A percentile compares a stretch with the other conserved stretches of the same genome.
Conservation (phyloP, 208 protist species). For the Leishmania gerbilli region DNA sequence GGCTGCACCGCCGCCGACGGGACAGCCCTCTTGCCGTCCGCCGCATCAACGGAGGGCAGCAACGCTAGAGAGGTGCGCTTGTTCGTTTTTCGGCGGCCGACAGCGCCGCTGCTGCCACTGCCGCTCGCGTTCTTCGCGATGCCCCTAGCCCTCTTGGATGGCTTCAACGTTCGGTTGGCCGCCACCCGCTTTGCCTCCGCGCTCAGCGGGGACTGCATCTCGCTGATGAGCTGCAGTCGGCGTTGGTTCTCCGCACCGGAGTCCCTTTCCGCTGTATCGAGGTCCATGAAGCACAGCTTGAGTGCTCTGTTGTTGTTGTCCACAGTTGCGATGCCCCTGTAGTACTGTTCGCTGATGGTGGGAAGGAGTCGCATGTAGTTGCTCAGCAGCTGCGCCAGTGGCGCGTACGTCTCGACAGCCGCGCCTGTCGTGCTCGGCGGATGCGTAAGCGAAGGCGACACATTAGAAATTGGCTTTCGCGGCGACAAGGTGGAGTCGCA, state of each 20-base stretch:
- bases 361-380: conserved; percentile 61
- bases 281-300: conserved; percentile 62
- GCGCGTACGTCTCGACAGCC: conserved; percentile 17
- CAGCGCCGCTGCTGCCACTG: conserved; percentile 8
- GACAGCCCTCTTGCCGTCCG: neutral
- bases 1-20: neutral
- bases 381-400: conserved; percentile 34
- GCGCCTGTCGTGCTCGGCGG: neutral
- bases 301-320: conserved; percentile 20
- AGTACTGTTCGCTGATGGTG: conserved; percentile 70
- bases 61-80: conserved; percentile 12
- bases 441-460: neutral
- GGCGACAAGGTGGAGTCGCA: conserved; percentile 4
- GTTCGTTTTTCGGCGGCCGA: neutral
- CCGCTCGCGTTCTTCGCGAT: conserved; percentile 15
- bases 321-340: conserved; percentile 41
- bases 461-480: neutral
- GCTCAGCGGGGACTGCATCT: conserved; percentile 51
- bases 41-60: neutral
- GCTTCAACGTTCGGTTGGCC: conserved; percentile 33
- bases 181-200: conserved; percentile 38
- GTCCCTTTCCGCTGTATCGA: conserved; percentile 50
- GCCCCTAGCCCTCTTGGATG: conserved; percentile 22
- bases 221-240: conserved; percentile 47
- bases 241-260: conserved; percentile 64